Percentiles rank a stretch among this genome's conserved stretches.
These are phyloP conservation scores for Pichia ethanolica DNA, from an alignment of 805 yeast genomes.

Conservation along the genomic window DNA sequence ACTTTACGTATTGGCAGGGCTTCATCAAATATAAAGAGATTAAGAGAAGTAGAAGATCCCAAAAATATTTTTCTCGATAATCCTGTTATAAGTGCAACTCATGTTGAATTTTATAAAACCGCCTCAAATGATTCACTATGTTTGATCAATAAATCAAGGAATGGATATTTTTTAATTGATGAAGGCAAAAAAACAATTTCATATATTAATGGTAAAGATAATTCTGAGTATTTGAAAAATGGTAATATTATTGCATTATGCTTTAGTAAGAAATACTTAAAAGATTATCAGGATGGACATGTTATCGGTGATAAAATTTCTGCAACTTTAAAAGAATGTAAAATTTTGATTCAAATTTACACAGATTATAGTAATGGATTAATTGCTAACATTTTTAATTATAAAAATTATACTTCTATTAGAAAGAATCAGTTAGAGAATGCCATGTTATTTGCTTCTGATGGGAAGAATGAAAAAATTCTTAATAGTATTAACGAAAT, in stretches of 20 bases:
- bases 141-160: conserved; percentile 8
- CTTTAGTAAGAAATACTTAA: neutral
- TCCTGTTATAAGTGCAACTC: conserved; percentile 21
- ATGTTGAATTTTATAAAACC: conserved; percentile 9
- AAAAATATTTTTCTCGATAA: conserved; percentile 17
- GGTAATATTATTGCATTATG: conserved; percentile 3
- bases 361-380: neutral
- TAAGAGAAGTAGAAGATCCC: conserved; percentile 4
- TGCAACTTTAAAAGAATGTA: conserved; percentile 1
- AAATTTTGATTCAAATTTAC: neutral
- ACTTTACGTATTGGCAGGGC: conserved; percentile 20
- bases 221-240: neutral
- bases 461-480: neutral
- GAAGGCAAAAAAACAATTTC: neutral
- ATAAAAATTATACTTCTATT: neutral
- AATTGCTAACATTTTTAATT: neutral
- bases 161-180: conserved; percentile 5
- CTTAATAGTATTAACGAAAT: neutral
- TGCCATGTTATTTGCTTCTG: neutral
- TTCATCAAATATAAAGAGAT: conserved; percentile 13
- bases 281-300: neutral
- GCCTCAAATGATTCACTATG: neutral
- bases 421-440: neutral
- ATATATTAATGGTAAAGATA: neutral
- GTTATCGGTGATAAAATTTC: neutral